Base-by-base conservation (phyloP, 2,329 filamentous ascomycete genomes). In the Furcasterigmium furcatum region DNA sequence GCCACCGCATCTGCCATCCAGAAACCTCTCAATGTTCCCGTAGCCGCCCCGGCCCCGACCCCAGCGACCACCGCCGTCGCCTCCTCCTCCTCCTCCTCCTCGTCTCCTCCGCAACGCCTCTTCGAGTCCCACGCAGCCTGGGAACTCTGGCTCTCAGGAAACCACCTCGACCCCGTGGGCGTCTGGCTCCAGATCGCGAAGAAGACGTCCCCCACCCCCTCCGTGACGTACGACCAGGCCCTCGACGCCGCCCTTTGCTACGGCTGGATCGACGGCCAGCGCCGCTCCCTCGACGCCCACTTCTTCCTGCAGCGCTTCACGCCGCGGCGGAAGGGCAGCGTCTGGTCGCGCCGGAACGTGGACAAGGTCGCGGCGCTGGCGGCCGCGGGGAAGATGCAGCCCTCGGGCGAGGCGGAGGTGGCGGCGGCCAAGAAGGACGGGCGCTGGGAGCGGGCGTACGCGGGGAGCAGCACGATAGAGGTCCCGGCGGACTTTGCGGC, bases 181-280 rank as follows among this genome's bases (percentile, higher is more conserved):
- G 52, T 78, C 43, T 74, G 75, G 64, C 61, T 79, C 14, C 67
- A 72, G 42, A 62, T 79, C 20, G 66, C 67, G 39, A 79, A 79
- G 46, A 79, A 76, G 46, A 46, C 58, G 18, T 67, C 68, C 2
- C 56, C 59, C 4, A 59, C 68, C n/a, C 50, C 64, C 1, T 73
- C 74, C 1, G 60, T 81, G 13, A 70, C 68, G 14, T 72, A 73
- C 56, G 68, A 55, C 48, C 62, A 81, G 55, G 79, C 79, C 1
- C 67, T 84, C 16, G 74, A 82, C 55, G 61, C 68, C 27, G 79
- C 79, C 1, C 66, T 84, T 7, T 83, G 79, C 57, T 77, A 75
- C 54, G 80, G 81, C 35, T 84, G 80, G 80, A 84, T 84, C 46
- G 79, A 84, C 56, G 77, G 80, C 1, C 77, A 79, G 54, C 68